Evolutionary conservation across 225 moss, liverwort and hornwort genomes (phyloP).

Genomic region (Physcomitrellopsis africana): DNA sequence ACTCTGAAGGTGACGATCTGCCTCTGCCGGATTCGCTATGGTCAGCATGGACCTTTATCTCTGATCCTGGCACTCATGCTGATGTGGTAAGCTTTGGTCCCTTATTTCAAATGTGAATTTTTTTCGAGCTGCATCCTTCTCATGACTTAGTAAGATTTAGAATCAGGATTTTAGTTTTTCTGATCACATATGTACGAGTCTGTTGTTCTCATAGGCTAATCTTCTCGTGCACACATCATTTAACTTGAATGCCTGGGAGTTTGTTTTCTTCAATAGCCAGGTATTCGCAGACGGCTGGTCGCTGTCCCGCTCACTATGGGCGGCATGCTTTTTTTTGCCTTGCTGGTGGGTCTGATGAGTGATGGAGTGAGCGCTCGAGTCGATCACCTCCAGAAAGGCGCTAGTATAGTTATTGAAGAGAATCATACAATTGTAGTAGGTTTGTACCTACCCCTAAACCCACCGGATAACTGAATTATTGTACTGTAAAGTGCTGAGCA

Average conservation of each 20-base stretch:
- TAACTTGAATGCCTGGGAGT: conserved; percentile 9
- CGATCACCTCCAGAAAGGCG: conserved; percentile 58
- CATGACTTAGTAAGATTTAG: background rate
- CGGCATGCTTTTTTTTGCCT: conserved; percentile 64
- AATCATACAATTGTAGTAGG: conserved; percentile 60
- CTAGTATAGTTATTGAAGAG: conserved; percentile 57
- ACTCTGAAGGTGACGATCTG: conserved; percentile 43
- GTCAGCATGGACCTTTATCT: conserved; percentile 66
- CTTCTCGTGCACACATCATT: background rate
- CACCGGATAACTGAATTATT: background rate
- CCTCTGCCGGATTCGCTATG: conserved; percentile 51
- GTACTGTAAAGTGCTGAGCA: background rate
- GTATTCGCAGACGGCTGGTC: conserved; percentile 43
- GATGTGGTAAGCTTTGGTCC: conserved; percentile 44
- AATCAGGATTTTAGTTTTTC: background rate
- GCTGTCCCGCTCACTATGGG: conserved; percentile 65
- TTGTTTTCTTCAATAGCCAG: conserved; percentile 30
- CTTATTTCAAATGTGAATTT: background rate
- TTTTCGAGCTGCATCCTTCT: background rate
- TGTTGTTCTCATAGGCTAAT: background rate
- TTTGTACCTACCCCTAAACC: conserved; percentile 26
- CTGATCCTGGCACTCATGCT: conserved; percentile 57
- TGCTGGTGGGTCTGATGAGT: conserved; percentile 65
- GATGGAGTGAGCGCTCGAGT: conserved; percentile 61
- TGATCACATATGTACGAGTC: too few species aligned